Percentiles rank a stretch among this genome's conserved stretches.
phyloP scores from a whole-genome alignment of 495 filamentous ascomycete species.

The Neurospora sp. region DNA sequence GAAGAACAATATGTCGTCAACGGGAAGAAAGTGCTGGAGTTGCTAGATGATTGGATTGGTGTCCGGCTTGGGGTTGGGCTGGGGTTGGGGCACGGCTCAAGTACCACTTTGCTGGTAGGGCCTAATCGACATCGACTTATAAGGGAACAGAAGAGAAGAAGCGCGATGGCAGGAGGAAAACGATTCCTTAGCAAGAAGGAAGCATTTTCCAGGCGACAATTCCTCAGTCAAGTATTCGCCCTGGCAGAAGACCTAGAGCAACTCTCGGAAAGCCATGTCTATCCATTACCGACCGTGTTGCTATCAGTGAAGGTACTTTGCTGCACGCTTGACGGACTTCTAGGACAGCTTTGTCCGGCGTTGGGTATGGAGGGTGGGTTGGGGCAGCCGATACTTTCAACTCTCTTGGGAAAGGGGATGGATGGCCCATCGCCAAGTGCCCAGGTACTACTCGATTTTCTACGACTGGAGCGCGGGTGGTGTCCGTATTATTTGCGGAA shows the following conservation, averaged over 20 bases:
- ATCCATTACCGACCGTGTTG: conserved; percentile 14
- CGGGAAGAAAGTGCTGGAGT: not conserved
- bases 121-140: not conserved
- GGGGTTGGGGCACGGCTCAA: not conserved
- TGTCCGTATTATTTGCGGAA: conserved; percentile 13
- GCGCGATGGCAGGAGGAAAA: not conserved
- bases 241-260: conserved; percentile 15
- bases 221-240: conserved; percentile 12
- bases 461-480: conserved; percentile 11
- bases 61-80: not conserved
- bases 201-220: not conserved
- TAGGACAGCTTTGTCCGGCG: conserved; percentile 3
- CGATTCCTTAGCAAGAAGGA: not conserved
- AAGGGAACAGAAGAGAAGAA: not conserved
- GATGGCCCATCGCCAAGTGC: conserved; percentile 6
- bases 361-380: not conserved
- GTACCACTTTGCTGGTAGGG: not conserved
- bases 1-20: not conserved
- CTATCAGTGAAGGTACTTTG: conserved; percentile 17
- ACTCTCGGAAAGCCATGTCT: conserved; percentile 14
- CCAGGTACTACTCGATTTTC: conserved; percentile 12
- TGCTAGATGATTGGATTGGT: not conserved
- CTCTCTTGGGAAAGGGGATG: not conserved
- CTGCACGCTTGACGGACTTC: conserved; percentile 7
- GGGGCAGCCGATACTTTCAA: not conserved